Evolutionary conservation across 2,329 filamentous ascomycete species (phyloP).

Genomic region (Setomelanomma holmii): DNA sequence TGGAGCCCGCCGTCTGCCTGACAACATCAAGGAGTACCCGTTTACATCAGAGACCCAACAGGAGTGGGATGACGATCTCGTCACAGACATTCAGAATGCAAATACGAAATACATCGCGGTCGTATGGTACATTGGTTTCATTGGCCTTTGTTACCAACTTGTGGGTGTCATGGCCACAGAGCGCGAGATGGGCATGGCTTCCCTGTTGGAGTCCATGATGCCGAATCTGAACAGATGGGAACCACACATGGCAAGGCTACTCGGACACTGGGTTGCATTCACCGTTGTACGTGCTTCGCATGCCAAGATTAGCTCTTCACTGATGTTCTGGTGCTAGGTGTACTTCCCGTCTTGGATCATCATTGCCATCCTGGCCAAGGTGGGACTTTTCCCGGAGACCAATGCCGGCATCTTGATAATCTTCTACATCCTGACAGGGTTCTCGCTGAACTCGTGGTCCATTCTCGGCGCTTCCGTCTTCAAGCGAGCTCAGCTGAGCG

Average conservation of each 20-base stretch:
- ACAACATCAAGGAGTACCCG: constrained; percentile 67
- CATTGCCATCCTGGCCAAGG: constrained; percentile 71
- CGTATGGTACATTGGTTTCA: constrained; percentile 77
- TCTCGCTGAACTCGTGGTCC: constrained; percentile 77
- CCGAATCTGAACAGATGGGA: constrained; percentile 74
- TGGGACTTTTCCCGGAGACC: constrained; percentile 56
- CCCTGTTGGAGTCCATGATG: constrained; percentile 89
- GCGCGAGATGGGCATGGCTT: constrained; percentile 82
- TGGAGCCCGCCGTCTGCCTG: constrained; percentile 52
- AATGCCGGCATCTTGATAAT: constrained; percentile 50
- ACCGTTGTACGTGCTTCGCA: constrained; percentile 55
- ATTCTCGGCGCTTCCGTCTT: constrained; percentile 81
- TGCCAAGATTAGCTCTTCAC: neutral
- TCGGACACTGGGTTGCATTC: constrained; percentile 79
- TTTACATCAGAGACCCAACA: constrained; percentile 74
- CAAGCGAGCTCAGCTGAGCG: constrained; percentile 81
- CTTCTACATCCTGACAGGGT: constrained; percentile 73
- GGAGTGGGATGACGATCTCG: constrained; percentile 69
- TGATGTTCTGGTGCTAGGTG: too few relatives aligned
- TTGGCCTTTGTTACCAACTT: constrained; percentile 82
- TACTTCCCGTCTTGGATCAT: constrained; percentile 83
- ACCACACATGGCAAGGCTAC: constrained; percentile 75
- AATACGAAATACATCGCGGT: constrained; percentile 77
- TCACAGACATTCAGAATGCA: constrained; percentile 70
- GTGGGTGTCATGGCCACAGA: constrained; percentile 83